Evolutionary conservation across 163 green algal genomes (phyloP).

Genomic region (Coccomyxa subellipsoidea): DNA sequence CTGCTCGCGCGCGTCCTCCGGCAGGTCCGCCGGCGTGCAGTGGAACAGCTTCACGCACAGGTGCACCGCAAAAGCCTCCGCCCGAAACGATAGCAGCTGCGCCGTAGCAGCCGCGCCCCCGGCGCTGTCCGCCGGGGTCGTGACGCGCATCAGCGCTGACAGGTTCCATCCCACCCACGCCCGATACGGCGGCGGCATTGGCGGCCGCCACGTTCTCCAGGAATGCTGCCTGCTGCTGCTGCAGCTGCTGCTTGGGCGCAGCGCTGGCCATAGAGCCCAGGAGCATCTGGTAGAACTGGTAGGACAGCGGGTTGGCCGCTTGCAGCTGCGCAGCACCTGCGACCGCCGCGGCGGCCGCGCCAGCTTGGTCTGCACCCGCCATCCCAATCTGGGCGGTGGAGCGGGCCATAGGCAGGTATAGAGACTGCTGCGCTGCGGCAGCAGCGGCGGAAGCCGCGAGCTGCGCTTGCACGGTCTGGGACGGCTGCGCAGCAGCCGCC

Average conservation of each 20-base stretch:
- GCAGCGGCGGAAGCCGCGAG: not conserved
- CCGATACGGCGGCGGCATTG: not conserved
- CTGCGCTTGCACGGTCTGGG: not conserved
- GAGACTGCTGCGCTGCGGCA: not conserved
- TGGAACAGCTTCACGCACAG: conserved; percentile 81
- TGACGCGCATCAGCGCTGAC: too few relatives aligned
- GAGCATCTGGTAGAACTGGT: conserved; percentile 1
- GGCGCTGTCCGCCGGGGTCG: not conserved
- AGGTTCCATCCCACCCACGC: not conserved
- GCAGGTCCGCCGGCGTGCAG: conserved; percentile 68
- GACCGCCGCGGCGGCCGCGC: too few relatives aligned
- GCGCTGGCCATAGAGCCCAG: not conserved
- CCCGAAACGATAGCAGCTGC: not conserved
- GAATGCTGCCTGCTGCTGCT: not conserved
- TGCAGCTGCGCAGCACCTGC: not conserved
- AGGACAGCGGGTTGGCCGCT: not conserved
- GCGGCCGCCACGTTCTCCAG: not conserved
- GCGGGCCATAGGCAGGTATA: not conserved
- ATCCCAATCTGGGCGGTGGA: not conserved
- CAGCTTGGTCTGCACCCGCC: not conserved
- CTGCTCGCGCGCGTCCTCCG: conserved; percentile 46
- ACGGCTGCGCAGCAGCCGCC: not conserved
- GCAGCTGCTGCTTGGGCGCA: not conserved
- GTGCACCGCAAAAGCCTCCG: conserved; percentile 25
- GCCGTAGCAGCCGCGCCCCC: not conserved